Evolutionary conservation across 768 basidiomycete genomes (phyloP).

Genomic region (Naematelia aurantialba): DNA sequence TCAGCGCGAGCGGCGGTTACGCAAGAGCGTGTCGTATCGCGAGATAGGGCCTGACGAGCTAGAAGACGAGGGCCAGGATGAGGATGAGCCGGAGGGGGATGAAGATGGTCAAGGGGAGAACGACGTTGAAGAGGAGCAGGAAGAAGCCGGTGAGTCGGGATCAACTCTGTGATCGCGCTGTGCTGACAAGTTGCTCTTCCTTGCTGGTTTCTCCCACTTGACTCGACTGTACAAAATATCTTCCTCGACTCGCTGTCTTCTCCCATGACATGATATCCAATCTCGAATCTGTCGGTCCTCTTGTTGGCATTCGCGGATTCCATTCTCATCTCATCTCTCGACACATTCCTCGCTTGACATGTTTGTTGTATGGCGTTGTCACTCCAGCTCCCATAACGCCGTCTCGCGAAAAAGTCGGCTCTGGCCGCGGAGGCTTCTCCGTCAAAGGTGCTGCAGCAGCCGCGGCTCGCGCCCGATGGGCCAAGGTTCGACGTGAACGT

Average conservation of each 20-base stretch:
- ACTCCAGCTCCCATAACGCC: background rate
- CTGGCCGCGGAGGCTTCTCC: slow-evolving; percentile 49
- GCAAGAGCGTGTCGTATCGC: slow-evolving; percentile 34
- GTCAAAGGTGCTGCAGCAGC: slow-evolving; percentile 39
- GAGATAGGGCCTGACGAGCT: slow-evolving; percentile 21
- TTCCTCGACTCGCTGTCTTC: background rate
- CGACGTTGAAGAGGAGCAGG: slow-evolving; percentile 22
- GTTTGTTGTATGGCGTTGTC: slow-evolving; percentile 12
- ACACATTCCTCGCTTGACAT: slow-evolving; percentile 1
- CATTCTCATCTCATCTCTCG: slow-evolving; percentile 9
- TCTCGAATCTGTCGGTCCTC: background rate
- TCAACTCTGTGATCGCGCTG: background rate
- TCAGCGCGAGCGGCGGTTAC: too few species aligned
- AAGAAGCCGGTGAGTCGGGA: slow-evolving; percentile 15
- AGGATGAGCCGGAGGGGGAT: slow-evolving; percentile 20
- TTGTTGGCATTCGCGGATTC: background rate
- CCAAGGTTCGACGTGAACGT: slow-evolving; percentile 50
- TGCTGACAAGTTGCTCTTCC: background rate
- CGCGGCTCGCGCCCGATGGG: slow-evolving; percentile 48
- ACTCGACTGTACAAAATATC: background rate
- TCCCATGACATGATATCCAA: background rate
- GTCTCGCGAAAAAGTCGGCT: slow-evolving; percentile 40
- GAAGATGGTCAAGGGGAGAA: slow-evolving; percentile 22
- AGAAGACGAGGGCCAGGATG: too few species aligned
- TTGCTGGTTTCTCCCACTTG: background rate